A percentile compares a stretch with the other conserved stretches of the same genome.
Evolutionary conservation across 805 yeast species (phyloP).

Genomic region (Candida qinlingensis): DNA sequence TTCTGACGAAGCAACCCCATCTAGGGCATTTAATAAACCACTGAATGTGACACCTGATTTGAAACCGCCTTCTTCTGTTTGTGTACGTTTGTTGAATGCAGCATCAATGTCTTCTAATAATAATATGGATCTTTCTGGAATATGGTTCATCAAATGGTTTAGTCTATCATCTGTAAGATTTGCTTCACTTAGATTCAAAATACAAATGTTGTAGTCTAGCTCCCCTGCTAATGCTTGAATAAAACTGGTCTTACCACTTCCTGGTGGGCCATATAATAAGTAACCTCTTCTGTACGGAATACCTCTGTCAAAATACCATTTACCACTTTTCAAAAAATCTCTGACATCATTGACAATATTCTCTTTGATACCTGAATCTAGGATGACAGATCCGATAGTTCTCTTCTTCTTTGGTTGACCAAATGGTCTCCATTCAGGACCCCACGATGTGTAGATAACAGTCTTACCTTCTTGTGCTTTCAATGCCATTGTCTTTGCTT

Average conservation of each 20-base stretch:
- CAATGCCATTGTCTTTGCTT: constrained; percentile 81
- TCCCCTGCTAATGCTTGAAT: constrained; percentile 97
- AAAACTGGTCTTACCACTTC: constrained; percentile 92
- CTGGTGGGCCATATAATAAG: constrained; percentile 93
- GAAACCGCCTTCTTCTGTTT: constrained; percentile 70
- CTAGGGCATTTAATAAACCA: constrained; percentile 88
- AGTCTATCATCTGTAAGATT: constrained; percentile 91
- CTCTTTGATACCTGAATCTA: constrained; percentile 72
- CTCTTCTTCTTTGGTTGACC: constrained; percentile 93
- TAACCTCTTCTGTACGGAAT: constrained; percentile 96
- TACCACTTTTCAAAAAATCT: constrained; percentile 74
- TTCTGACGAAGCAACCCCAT: constrained; percentile 97
- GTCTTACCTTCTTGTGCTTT: constrained; percentile 87
- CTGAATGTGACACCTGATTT: constrained; percentile 91
- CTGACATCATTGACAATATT: constrained; percentile 62
- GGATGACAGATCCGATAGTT: constrained; percentile 74
- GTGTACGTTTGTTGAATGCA: constrained; percentile 81
- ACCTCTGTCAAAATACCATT: constrained; percentile 95
- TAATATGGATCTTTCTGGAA: constrained; percentile 83
- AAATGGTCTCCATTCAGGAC: constrained; percentile 98
- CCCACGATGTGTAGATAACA: constrained; percentile 90
- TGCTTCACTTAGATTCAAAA: constrained; percentile 82
- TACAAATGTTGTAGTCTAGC: constrained; percentile 91
- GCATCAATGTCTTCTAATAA: constrained; percentile 93
- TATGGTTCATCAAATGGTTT: constrained; percentile 93